Percentiles rank a stretch among this genome's conserved stretches.
phyloP scores from a whole-genome alignment of 768 basidiomycete species.

The Chlorophyllum brunneum region DNA sequence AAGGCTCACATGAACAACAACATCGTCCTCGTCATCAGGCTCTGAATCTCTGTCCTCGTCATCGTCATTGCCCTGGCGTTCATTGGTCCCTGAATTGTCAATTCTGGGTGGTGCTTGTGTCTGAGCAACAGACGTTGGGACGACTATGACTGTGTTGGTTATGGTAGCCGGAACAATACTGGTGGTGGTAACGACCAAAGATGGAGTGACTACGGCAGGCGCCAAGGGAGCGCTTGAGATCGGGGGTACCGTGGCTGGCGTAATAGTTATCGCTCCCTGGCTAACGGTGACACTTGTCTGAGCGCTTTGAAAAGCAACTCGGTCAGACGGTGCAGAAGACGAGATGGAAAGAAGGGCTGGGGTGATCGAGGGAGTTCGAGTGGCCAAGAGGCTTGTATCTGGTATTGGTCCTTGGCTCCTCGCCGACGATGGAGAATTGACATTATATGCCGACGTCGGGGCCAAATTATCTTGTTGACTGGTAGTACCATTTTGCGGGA shows the following conservation, averaged over 20 bases:
- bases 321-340: background rate
- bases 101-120: too few relatives aligned
- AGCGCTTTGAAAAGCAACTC: background rate
- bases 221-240: too few relatives aligned
- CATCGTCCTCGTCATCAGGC: conserved; percentile 15
- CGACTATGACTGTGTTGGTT: too few relatives aligned
- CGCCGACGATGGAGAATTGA: background rate
- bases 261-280: background rate
- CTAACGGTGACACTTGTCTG: too few relatives aligned
- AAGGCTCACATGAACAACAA: conserved; percentile 10
- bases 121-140: too few relatives aligned
- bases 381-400: too few relatives aligned
- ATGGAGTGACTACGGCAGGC: too few relatives aligned
- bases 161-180: too few relatives aligned
- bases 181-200: too few relatives aligned
- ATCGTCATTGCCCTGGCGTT: conserved; percentile 16
- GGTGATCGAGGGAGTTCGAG: background rate
- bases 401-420: too few relatives aligned
- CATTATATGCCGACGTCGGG: background rate
- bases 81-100: conserved; percentile 12
- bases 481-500: background rate
- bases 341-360: background rate
- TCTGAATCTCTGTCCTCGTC: conserved; percentile 15
- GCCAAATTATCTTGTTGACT: background rate
- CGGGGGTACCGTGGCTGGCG: too few relatives aligned